A percentile compares a stretch with the other conserved stretches of the same genome.
These are phyloP conservation scores for Arthroderma uncinatum DNA, from an alignment of 2,329 filamentous ascomycete species.

Conservation along the genomic window DNA sequence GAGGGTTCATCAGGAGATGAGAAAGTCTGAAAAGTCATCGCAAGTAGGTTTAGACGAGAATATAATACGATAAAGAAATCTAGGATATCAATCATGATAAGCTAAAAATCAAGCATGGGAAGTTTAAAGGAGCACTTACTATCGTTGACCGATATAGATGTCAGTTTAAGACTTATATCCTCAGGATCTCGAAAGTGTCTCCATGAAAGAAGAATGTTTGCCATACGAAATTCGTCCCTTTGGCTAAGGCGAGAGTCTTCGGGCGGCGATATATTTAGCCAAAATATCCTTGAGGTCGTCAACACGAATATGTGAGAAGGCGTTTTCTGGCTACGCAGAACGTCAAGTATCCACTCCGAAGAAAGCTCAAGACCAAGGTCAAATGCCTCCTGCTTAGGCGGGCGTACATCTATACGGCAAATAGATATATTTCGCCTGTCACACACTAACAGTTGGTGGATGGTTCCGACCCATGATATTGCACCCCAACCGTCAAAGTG, in stretches of 20 bases:
- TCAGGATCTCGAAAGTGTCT: conserved; percentile 45
- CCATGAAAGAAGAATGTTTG: conserved; percentile 37
- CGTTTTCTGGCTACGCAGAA: conserved; percentile 35
- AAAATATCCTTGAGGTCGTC: conserved; percentile 42
- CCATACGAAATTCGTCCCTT: conserved; percentile 19
- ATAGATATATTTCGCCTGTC: conserved; percentile 36
- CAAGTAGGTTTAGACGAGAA: conserved; percentile 29
- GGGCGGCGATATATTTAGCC: conserved; percentile 31
- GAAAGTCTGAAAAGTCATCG: conserved; percentile 25
- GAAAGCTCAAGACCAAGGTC: conserved; percentile 27
- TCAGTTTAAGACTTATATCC: conserved; percentile 41
- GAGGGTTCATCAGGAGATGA: conserved; percentile 17
- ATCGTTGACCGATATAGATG: conserved; percentile 23
- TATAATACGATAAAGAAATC: conserved; percentile 31
- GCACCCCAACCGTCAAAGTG: conserved; percentile 36
- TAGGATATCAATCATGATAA: conserved; percentile 14
- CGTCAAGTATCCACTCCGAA: conserved; percentile 46
- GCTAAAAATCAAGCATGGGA: no score
- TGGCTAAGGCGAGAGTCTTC: conserved; percentile 18
- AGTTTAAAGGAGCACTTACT: conserved; percentile 20
- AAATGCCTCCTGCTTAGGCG: conserved; percentile 22
- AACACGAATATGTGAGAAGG: conserved; percentile 41
- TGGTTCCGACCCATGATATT: conserved; percentile 31
- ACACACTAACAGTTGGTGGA: conserved; percentile 40
- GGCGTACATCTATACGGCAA: conserved; percentile 24